Percentiles rank a stretch among this genome's conserved stretches.
Conservation (phyloP, 108 stramenopile genomes). For the Nannochloropsis salina region DNA sequence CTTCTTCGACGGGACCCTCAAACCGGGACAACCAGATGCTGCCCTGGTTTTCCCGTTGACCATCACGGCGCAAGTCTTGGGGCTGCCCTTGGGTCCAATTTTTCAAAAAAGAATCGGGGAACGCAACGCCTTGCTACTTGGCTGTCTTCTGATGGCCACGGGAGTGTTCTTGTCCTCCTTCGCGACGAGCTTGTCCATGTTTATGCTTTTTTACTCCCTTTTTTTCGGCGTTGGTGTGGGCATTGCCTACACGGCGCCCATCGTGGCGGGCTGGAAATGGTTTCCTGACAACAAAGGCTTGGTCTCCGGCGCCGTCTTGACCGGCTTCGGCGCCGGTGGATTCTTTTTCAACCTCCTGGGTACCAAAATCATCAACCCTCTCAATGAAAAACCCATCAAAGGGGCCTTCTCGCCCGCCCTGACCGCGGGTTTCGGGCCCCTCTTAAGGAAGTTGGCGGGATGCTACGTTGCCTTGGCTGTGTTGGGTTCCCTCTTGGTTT, state of each 20-base stretch:
- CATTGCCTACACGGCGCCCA: constrained; percentile 58
- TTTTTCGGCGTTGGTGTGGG: constrained; percentile 55
- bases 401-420: constrained; percentile 50
- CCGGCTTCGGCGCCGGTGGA: constrained; percentile 56
- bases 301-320: constrained; percentile 51
- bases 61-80: constrained; percentile 36
- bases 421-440: constrained; percentile 43
- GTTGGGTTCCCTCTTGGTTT: constrained; percentile 33
- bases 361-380: constrained; percentile 50
- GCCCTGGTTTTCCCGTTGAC: constrained; percentile 42
- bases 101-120: constrained; percentile 41
- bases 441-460: constrained; percentile 50
- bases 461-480: constrained; percentile 40
- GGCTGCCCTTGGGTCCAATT: constrained; percentile 43
- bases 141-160: constrained; percentile 38
- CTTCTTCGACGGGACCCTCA: constrained; percentile 23
- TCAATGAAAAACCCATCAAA: constrained; percentile 31
- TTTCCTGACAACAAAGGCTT: constrained; percentile 53
- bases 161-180: constrained; percentile 50
- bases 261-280: constrained; percentile 54
- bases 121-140: constrained; percentile 29
- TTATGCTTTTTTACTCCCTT: constrained; percentile 51
- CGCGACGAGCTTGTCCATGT: constrained; percentile 37
- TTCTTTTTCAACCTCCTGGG: constrained; percentile 57
- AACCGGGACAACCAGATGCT: constrained; percentile 37